These are phyloP conservation scores for Blastomyces silverae DNA, from an alignment of 2,329 filamentous ascomycete species.

Conservation along the genomic window DNA sequence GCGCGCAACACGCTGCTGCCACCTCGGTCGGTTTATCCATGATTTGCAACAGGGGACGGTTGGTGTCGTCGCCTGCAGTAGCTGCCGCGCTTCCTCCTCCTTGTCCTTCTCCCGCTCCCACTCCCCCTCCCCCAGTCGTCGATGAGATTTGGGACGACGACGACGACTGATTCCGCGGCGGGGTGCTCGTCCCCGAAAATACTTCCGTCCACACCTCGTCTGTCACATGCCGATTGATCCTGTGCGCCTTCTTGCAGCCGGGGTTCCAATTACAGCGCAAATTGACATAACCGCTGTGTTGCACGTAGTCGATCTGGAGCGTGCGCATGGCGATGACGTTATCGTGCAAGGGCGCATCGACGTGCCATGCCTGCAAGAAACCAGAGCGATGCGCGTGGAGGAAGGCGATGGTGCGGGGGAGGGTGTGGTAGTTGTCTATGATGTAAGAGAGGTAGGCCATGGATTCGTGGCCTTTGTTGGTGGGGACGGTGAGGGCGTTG, in stretches of 20 bases:
- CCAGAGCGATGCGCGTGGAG: slow-evolving; percentile 36
- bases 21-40: slow-evolving; percentile 36
- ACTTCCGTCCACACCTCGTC: slow-evolving; percentile 27
- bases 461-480: slow-evolving; percentile 49
- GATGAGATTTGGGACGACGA: slow-evolving; percentile 10
- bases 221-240: slow-evolving; percentile 25
- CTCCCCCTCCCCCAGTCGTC: slow-evolving; percentile 16
- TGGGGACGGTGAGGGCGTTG: slow-evolving; percentile 21
- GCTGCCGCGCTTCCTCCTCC: background rate
- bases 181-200: slow-evolving; percentile 28
- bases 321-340: slow-evolving; percentile 42
- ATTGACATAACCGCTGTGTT: slow-evolving; percentile 48
- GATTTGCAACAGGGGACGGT: background rate
- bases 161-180: slow-evolving; percentile 9
- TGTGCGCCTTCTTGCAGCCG: slow-evolving; percentile 39
- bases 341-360: slow-evolving; percentile 44
- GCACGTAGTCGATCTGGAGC: slow-evolving; percentile 43
- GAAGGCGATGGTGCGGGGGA: slow-evolving; percentile 45
- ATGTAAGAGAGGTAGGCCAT: slow-evolving; percentile 51
- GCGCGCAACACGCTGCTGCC: slow-evolving; percentile 52
- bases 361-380: slow-evolving; percentile 44
- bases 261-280: slow-evolving; percentile 50
- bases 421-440: slow-evolving; percentile 45
- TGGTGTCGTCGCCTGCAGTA: slow-evolving; percentile 3
- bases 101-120: slow-evolving; percentile 8